Conservation (phyloP, 768 basidiomycete species). For the Harrya chromipes region DNA sequence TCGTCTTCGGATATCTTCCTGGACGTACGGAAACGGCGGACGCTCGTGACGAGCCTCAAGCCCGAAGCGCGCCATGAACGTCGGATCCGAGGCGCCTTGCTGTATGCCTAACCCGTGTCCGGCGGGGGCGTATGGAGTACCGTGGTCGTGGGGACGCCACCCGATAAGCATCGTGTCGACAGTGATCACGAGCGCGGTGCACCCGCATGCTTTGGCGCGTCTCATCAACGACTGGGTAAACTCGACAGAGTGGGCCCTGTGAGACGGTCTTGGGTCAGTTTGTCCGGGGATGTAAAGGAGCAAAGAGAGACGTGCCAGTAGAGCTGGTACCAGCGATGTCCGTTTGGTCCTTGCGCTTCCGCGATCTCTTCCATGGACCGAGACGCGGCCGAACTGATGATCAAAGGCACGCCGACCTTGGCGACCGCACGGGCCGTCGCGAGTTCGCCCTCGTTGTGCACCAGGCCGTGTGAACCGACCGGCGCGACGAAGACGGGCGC, state of each 20-base stretch:
- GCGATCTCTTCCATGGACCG: slow-evolving; percentile 51
- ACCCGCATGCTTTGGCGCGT: slow-evolving; percentile 43
- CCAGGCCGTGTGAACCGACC: slow-evolving; percentile 54
- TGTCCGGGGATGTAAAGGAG: too few relatives aligned
- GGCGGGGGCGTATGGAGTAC: slow-evolving; percentile 37
- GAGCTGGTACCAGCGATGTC: slow-evolving; percentile 49
- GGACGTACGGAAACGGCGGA: slow-evolving; percentile 36
- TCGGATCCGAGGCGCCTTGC: slow-evolving; percentile 44
- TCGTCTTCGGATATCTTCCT: slow-evolving; percentile 23
- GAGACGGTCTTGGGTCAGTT: not conserved
- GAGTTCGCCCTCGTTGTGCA: slow-evolving; percentile 42
- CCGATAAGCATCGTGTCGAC: slow-evolving; percentile 43
- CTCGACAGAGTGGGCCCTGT: slow-evolving; percentile 28
- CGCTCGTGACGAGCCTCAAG: slow-evolving; percentile 28
- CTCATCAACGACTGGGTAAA: slow-evolving; percentile 40
- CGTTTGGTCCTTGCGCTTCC: slow-evolving; percentile 39
- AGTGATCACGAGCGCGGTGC: slow-evolving; percentile 43
- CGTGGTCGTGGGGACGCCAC: slow-evolving; percentile 44
- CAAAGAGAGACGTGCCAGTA: slow-evolving; percentile 36
- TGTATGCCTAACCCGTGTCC: slow-evolving; percentile 38
- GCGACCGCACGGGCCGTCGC: slow-evolving; percentile 43
- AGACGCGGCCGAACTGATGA: slow-evolving; percentile 30
- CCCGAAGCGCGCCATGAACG: slow-evolving; percentile 40
- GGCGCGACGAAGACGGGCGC: slow-evolving; percentile 52
- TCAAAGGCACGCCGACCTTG: slow-evolving; percentile 43